phyloP scores from a whole-genome alignment of 495 filamentous ascomycete genomes.

The Parathielavia hyrcaniae region DNA sequence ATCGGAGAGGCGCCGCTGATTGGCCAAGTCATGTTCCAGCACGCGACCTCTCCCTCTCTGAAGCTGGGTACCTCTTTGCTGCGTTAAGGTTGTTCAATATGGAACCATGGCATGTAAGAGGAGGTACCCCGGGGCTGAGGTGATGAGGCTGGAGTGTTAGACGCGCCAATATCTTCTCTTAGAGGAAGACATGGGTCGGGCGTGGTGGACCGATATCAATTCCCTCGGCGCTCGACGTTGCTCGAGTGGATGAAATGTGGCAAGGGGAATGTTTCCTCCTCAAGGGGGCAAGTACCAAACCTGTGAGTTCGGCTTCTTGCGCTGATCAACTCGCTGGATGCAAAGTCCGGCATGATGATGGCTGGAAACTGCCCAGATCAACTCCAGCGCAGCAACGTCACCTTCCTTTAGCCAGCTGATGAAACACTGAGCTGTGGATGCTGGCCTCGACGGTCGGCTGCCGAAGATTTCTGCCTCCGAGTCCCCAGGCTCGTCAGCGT shows the following conservation, averaged over 20 bases:
- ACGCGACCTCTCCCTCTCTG: background rate
- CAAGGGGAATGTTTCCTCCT: no score
- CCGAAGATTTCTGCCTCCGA: background rate
- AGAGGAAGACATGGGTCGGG: no score
- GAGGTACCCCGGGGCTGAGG: no score
- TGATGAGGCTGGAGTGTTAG: no score
- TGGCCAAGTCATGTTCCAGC: constrained; percentile 7
- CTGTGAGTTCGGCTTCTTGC: no score
- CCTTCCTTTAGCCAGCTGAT: background rate
- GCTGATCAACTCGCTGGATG: background rate
- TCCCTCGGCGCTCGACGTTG: no score
- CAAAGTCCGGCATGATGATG: background rate
- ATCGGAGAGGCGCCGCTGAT: constrained; percentile 10
- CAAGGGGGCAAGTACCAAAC: no score
- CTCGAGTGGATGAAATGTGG: no score
- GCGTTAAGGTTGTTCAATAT: no score
- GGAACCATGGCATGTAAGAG: no score
- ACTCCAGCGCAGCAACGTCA: background rate
- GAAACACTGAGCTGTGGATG: background rate
- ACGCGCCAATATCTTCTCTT: no score
- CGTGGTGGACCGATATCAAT: no score
- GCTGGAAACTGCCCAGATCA: background rate
- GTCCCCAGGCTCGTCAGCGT: background rate
- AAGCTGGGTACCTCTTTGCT: background rate
- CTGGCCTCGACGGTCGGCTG: constrained; percentile 1